Evolutionary conservation across 1,284 basidiomycete genomes (phyloP), one percentile per base, ranked within the genome.

Genomic region (Bjerkandera adusta): DNA sequence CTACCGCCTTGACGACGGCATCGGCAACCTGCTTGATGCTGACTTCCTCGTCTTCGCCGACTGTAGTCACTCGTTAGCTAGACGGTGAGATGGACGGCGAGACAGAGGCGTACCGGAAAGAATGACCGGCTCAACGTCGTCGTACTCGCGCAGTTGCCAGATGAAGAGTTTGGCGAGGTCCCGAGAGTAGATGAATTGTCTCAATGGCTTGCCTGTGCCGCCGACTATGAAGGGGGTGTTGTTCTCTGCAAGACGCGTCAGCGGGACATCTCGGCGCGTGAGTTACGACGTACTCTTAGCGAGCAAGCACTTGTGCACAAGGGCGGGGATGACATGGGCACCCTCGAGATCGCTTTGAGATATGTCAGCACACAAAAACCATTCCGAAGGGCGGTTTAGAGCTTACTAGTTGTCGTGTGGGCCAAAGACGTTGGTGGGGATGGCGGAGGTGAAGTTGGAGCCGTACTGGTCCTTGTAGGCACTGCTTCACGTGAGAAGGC

Each of bases 131-230:
- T 92, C 90, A 34, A 94, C 87, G 57, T 89, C 83, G 43, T 92
- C 78, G 62, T 96, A 95, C 62, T 93, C 86, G 43, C 88, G 74
- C 51, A 95, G 70, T 72, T 85, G 83, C 92, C 92, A 96, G 58
- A 96, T 86, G 73, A 95, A 92, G 43, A 94, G 73, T 66, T 90
- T 94, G 43, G 92, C 92, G 43, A 96, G 82, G 67, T 95, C 92
- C 43, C 80, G 74, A n/a, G 92, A 94, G 70, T 91, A 95, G 66
- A 95, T 93, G 67, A 96, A 96, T 66, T 96, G 92, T 25, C 92
- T 81, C 27, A 95, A 75, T 4, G 92, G 92, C 57, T 86, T 90
- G 30, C 92, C 92, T 0, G 88, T 85, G 5, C 92, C 92, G 45
- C 80, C 70, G n/a, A 94, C 86, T 42, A 84, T 71, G 67, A 95